Evolutionary conservation across 1,139 yeast species (phyloP).

Genomic region (Citeromyces hawaiiensis): DNA sequence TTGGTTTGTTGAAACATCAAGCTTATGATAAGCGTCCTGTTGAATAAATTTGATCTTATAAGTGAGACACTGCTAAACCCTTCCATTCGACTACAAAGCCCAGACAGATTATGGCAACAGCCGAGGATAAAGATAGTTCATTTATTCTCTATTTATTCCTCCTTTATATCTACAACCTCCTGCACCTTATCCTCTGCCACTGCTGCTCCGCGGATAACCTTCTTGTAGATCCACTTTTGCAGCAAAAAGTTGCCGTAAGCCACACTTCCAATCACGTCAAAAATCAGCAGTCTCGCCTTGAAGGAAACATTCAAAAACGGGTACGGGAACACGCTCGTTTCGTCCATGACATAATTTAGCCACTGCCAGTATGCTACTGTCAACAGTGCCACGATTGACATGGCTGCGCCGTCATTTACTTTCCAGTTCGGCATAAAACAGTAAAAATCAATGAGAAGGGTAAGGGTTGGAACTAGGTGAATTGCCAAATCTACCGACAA

Average conservation of each 20-base stretch:
- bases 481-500: conserved; percentile 38
- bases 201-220: background rate
- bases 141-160: background rate
- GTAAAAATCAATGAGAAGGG: conserved; percentile 39
- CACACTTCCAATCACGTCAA: conserved; percentile 29
- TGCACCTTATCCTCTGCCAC: background rate
- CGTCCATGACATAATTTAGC: conserved; percentile 35
- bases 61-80: too few species aligned
- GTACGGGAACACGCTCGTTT: conserved; percentile 39
- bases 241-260: conserved; percentile 19
- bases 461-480: conserved; percentile 44
- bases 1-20: too few species aligned
- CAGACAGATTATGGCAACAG: too few species aligned
- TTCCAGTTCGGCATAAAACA: conserved; percentile 38
- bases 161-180: background rate
- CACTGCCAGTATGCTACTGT: conserved; percentile 40
- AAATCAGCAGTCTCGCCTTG: conserved; percentile 30
- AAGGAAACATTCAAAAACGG: conserved; percentile 46
- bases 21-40: too few species aligned
- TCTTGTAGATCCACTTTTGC: conserved; percentile 1
- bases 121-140: too few species aligned
- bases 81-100: too few species aligned
- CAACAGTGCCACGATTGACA: conserved; percentile 22
- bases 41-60: too few species aligned
- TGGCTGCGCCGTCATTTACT: conserved; percentile 23